Evolutionary conservation across 2,329 filamentous ascomycete species (phyloP).

Genomic region (Microsporum ferrugineum): DNA sequence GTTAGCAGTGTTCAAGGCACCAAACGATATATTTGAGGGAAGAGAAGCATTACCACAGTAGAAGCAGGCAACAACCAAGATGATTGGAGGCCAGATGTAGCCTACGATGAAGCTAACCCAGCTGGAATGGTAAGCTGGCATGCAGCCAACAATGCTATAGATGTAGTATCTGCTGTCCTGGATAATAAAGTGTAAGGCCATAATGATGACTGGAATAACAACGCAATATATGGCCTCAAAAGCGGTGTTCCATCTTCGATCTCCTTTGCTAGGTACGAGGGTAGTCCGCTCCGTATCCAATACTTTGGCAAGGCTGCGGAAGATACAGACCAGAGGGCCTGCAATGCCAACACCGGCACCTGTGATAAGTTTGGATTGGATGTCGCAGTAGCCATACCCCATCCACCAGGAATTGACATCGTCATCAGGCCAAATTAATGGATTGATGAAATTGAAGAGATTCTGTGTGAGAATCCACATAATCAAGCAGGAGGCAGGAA

Average conservation of each 20-base stretch:
- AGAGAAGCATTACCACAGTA: slow-evolving; percentile 44
- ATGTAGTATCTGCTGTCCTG: slow-evolving; percentile 50
- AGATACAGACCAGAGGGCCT: slow-evolving; percentile 46
- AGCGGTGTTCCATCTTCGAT: slow-evolving; percentile 36
- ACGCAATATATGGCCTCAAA: slow-evolving; percentile 48
- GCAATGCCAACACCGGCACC: slow-evolving; percentile 43
- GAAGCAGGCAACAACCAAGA: slow-evolving; percentile 42
- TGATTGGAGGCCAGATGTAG: slow-evolving; percentile 45
- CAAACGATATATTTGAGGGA: neutral
- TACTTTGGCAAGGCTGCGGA: slow-evolving; percentile 48
- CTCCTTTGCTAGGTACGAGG: slow-evolving; percentile 39
- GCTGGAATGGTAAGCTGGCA: slow-evolving; percentile 41
- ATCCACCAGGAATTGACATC: slow-evolving; percentile 45
- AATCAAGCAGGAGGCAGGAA: slow-evolving; percentile 47
- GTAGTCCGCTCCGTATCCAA: slow-evolving; percentile 48
- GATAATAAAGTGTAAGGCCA: slow-evolving; percentile 48
- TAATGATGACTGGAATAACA: slow-evolving; percentile 43
- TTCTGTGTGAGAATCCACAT: slow-evolving; percentile 47
- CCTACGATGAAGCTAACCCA: slow-evolving; percentile 48
- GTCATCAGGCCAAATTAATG: slow-evolving; percentile 53
- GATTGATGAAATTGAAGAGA: slow-evolving; percentile 48
- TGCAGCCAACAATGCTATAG: slow-evolving; percentile 49
- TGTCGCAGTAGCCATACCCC: slow-evolving; percentile 52
- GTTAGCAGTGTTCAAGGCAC: slow-evolving; percentile 8
- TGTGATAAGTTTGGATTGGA: slow-evolving; percentile 49